Evolutionary conservation across 257 asterid species (phyloP), one percentile per base, ranked within the genome.

Genomic region (Nicotiana attenuata): DNA sequence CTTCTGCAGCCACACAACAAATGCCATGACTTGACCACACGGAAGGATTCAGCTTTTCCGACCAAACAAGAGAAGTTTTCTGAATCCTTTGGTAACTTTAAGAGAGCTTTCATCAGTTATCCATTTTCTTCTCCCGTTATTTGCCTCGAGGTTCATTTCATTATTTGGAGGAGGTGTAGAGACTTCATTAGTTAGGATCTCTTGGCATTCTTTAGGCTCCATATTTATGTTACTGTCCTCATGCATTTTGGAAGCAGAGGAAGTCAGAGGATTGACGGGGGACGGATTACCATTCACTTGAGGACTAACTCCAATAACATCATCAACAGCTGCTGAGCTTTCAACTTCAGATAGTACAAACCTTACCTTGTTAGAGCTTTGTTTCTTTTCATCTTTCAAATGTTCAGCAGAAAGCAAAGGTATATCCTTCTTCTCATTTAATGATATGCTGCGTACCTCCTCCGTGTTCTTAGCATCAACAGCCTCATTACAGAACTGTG

Each of bases 41-140:
- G 60, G 45, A 73, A 82, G 33, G 56, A 45, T 50, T 91, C 92
- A 89, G 86, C 76, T 83, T 83, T 85, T 89, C 67, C 93, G 88
- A 71, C 97, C 97, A 56, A 93, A 93, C 38, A 89, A 84, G 50
- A 93, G 92, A 82, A 93, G 93, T 81, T 87, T 90, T 82, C 97
- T 84, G 87, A 93, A 87, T 83, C 97, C 97, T 84, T 91, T 92
- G 6, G 95, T 83, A 77, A 86, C 79, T 85, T 87, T 92, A 16
- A 93, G 90, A 56, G 92, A 86, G 87, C 69, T 85, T 87, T 91
- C 97, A 20, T 90, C 91, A 3, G 81, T 85, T 71, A 75, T 88
- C 97, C 97, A 93, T 89, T 93, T 93, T 89, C 89, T 92, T 79
- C 97, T 84, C 17, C 89, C 78, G 71, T 88, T 88, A 52, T 14